Base-by-base conservation (phyloP, 345 rosid species). In the Rhodamnia argentea region DNA sequence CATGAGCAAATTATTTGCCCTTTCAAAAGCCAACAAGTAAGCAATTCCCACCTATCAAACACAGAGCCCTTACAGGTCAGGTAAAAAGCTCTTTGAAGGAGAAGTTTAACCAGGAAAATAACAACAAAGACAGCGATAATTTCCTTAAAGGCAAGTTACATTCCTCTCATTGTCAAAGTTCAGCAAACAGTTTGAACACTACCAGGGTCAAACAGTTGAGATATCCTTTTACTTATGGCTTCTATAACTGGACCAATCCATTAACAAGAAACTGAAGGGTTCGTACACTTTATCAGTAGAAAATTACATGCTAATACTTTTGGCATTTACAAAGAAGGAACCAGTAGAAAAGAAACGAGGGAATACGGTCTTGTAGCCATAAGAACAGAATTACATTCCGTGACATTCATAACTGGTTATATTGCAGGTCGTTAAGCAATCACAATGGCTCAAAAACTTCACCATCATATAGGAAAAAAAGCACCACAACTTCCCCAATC, bases 11-110 rank as follows among this genome's bases (percentile, higher is more conserved):
- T 86, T 88, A 88, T 97, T 97, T 88, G 99, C 98, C 91, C 64
- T 89, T 90, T 97, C 99, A 57, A 96, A 90, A 91, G 98, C 99
- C 89, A 97, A 90, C 88, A 97, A 93, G 88, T 96, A 96, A 52
- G 99, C 96, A 89, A 95, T 90, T 87, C 99, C 98, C 87, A 91
- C 98, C 98, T 95, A 93, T 88, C 78, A 90, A 86, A 84, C 47
- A 70, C 47, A 18, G 26, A 70, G 81, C 26, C 81, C 20, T 37
- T 37, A 37, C 81, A 70, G 26, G 22, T 70, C 81, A 70, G 78
- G 81, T 37, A 18, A 37, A 70, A 42, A 37, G 24, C 13, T 70
- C 81, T 70, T 70, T 40, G 42, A 37, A 70, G 47, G 81, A 18
- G 81, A 70, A 70, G 47, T 37, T 18, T 20, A 37, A 70, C 47